These are phyloP conservation scores for Malassezia caprae DNA, from an alignment of 1,284 basidiomycete species.

Conservation along the genomic window DNA sequence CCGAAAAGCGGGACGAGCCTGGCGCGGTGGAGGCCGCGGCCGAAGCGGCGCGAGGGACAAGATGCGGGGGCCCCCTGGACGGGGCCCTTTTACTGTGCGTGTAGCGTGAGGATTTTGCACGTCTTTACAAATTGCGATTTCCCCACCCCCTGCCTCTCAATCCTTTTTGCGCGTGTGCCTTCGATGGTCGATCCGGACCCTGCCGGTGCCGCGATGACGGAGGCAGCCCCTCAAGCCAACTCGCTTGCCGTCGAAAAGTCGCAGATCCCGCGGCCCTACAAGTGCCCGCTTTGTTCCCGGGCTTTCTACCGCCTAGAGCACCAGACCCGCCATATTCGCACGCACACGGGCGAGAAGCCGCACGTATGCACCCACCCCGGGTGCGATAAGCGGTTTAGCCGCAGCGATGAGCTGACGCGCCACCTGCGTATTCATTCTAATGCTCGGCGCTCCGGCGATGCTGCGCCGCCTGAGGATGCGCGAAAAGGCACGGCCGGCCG, in stretches of 20 bases:
- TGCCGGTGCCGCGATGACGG: not conserved
- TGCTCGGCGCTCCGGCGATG: slow-evolving; percentile 38
- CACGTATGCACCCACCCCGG: slow-evolving; percentile 82
- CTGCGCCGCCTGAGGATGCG: slow-evolving; percentile 7
- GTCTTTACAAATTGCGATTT: not conserved
- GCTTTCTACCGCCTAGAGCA: slow-evolving; percentile 46
- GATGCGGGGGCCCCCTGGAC: not conserved
- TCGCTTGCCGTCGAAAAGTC: slow-evolving; percentile 38
- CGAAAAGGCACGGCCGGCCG: not conserved
- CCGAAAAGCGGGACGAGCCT: not conserved
- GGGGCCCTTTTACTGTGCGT: not conserved
- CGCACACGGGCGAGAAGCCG: slow-evolving; percentile 95
- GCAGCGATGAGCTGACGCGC: slow-evolving; percentile 91
- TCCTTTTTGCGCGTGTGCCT: not conserved
- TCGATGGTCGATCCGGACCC: not conserved
- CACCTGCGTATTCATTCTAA: slow-evolving; percentile 81
- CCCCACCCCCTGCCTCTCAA: not conserved
- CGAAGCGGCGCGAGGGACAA: not conserved
- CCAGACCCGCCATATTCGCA: slow-evolving; percentile 92
- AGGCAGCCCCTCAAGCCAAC: not conserved
- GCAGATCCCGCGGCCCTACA: slow-evolving; percentile 46
- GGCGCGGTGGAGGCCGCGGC: not conserved
- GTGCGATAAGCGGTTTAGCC: slow-evolving; percentile 97
- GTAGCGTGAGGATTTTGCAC: not conserved
- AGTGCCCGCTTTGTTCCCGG: slow-evolving; percentile 44